Percentiles rank a stretch among this genome's conserved stretches.
phyloP scores from a whole-genome alignment of 108 stramenopile species.

The Cyclotella distinguenda region DNA sequence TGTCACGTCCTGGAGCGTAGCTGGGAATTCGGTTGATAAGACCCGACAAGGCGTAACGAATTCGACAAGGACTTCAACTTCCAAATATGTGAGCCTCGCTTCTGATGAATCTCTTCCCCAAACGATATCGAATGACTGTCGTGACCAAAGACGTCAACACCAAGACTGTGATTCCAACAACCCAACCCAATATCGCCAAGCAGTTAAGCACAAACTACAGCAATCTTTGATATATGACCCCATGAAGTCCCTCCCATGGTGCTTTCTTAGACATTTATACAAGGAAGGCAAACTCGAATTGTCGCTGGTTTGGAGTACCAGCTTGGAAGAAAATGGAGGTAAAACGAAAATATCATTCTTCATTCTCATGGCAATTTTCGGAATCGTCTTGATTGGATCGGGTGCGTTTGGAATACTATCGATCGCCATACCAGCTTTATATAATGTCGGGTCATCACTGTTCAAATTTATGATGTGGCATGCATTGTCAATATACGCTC shows the following conservation, averaged over 20 bases:
- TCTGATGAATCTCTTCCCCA: neutral
- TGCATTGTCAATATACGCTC: too few relatives aligned
- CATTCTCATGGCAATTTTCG: conserved; percentile 6
- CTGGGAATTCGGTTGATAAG: neutral
- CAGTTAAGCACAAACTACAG: conserved; percentile 18
- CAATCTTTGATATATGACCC: conserved; percentile 29
- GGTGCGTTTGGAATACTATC: too few relatives aligned
- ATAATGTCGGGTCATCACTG: too few relatives aligned
- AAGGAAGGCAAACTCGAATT: conserved; percentile 11
- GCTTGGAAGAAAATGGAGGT: neutral
- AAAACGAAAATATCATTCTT: conserved; percentile 8
- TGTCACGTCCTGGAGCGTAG: neutral
- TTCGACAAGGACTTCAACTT: neutral
- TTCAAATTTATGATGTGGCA: too few relatives aligned
- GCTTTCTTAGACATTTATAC: conserved; percentile 26
- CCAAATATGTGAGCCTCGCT: neutral
- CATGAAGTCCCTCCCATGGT: conserved; percentile 17
- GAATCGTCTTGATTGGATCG: neutral
- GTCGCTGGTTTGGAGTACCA: conserved; percentile 1
- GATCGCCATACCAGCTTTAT: too few relatives aligned
- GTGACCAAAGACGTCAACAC: neutral
- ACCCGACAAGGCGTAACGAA: neutral
- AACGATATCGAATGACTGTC: neutral
- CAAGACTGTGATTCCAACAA: neutral
- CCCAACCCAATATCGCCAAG: neutral